Evolutionary conservation across 2,329 filamentous ascomycete species (phyloP).

Genomic region (Fusarium xylarioides): DNA sequence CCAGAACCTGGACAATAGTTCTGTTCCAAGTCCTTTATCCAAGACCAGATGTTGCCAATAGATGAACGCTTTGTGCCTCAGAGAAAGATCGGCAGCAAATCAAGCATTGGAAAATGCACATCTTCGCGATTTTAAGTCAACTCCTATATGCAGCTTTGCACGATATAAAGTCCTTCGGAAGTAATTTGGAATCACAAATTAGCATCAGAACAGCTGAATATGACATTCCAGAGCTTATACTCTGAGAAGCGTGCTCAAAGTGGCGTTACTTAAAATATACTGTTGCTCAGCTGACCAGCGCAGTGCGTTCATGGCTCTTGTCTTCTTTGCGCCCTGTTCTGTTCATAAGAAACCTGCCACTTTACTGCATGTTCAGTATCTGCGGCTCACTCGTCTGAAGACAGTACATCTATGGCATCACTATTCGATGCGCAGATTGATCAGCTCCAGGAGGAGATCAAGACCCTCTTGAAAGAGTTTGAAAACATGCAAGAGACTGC

Average conservation of each 20-base stretch:
- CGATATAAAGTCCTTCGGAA: not conserved
- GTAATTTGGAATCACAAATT: not conserved
- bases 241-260: not conserved
- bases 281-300: no score
- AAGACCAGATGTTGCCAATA: not conserved
- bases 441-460: no score
- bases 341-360: not conserved
- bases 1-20: no score
- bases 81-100: not conserved
- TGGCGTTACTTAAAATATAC: no score
- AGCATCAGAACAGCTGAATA: not conserved
- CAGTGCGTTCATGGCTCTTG: no score
- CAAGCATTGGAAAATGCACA: not conserved
- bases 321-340: no score
- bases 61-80: not conserved
- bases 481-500: no score
- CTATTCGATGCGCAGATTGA: no score
- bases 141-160: not conserved
- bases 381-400: not conserved
- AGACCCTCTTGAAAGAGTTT: no score
- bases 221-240: not conserved
- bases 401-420: no score
- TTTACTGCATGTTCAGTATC: not conserved
- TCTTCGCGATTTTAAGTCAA: not conserved
- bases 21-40: not conserved